Base-by-base conservation (phyloP, 2,329 filamentous ascomycete species). In the Penicillium frequentans region DNA sequence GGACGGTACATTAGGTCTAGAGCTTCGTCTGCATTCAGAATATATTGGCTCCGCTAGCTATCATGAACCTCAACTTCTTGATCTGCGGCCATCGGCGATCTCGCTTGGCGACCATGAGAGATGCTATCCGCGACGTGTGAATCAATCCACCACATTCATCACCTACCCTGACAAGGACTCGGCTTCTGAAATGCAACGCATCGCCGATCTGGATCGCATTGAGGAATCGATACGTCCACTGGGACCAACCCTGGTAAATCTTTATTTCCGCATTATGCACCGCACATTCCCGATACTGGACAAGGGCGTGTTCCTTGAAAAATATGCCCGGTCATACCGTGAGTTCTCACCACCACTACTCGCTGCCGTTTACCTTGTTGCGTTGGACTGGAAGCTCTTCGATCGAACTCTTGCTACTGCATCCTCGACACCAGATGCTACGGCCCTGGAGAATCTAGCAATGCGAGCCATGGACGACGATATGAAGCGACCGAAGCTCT, bases 401-500 rank as follows among this genome's bases (percentile, higher is more conserved):
- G 35, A 37, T 19, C 35, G 35, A 37, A 37, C 33, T 37, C 33
- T 37, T 9, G 33, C 33, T 37, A 37, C 33, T 37, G 33, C 33
- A 2, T 11, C 33, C 9, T n/a, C 14, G 2, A 37, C 33, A 9
- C 35, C 35, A 19, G 35, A 37, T 19, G 8, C 35, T 1, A 16
- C 1, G 1, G 7, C 5, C 8, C 35, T 37, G 35, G 35, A 37
- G 16, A 37, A 3, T 37, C 16, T 37, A 9, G 35, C 35, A 10
- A 37, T 37, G 35, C 35, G 35, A 37, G 35, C 35, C 16, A 37
- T 37, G 35, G 35, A 37, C 16, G 35, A 37, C 2, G 35, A 37
- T n/a, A 16, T n/a, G 7, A 37, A 37, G 35, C 80, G 43, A 16
- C 43, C 43, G n/a, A 84, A 82, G 55, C 72, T 85, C 23, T 82